Percentiles rank a stretch among this genome's conserved stretches.
Conservation (phyloP, 768 basidiomycete genomes). For the Leucosporidium yakuticum region DNA sequence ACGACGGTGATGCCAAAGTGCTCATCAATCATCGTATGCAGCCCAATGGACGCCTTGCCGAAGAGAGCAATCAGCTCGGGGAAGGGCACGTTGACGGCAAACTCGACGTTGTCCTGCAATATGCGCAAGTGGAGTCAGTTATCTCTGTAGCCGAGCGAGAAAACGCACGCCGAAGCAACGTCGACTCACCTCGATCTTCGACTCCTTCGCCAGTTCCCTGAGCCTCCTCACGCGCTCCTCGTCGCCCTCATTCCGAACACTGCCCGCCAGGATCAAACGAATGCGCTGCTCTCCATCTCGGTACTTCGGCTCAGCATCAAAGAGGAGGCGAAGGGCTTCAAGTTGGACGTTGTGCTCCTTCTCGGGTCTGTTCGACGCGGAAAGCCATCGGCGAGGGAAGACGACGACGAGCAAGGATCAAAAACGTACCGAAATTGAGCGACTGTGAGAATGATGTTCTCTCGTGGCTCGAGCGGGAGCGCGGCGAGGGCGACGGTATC, state of each 20-base stretch:
- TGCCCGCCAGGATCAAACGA: slow-evolving; percentile 72
- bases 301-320: slow-evolving; percentile 59
- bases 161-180: background rate
- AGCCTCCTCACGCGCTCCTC: slow-evolving; percentile 61
- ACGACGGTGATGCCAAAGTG: slow-evolving; percentile 98
- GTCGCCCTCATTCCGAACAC: slow-evolving; percentile 73
- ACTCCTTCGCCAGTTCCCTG: slow-evolving; percentile 54
- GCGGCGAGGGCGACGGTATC: slow-evolving; percentile 66
- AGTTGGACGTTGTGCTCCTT: slow-evolving; percentile 85
- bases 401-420: slow-evolving; percentile 1
- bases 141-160: too few species aligned
- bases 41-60: slow-evolving; percentile 67
- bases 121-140: background rate
- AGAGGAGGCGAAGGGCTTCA: slow-evolving; percentile 58
- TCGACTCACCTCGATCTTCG: slow-evolving; percentile 58
- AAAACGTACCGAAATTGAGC: slow-evolving; percentile 79
- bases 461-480: slow-evolving; percentile 51
- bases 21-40: slow-evolving; percentile 97
- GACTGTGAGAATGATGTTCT: slow-evolving; percentile 69
- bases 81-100: slow-evolving; percentile 79
- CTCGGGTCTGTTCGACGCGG: slow-evolving; percentile 61
- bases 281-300: slow-evolving; percentile 43
- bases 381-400: slow-evolving; percentile 2
- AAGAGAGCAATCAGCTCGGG: slow-evolving; percentile 64
- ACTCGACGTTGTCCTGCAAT: slow-evolving; percentile 60